These are phyloP conservation scores for Huntiella decipiens DNA, from an alignment of 2,329 filamentous ascomycete species.

Conservation along the genomic window DNA sequence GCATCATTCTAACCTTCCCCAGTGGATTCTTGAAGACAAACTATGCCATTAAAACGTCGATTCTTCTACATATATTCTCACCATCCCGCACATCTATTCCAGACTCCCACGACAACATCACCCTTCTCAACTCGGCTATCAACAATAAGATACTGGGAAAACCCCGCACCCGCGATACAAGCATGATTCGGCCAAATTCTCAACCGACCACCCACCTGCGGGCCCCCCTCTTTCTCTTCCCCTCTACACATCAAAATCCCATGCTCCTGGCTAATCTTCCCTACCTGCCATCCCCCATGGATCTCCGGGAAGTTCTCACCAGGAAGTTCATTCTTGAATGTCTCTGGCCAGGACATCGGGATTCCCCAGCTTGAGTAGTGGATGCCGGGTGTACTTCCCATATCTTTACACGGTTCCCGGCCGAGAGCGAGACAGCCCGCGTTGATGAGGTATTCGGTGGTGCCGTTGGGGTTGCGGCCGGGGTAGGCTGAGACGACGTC, in stretches of 20 bases:
- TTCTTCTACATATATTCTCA: constrained; percentile 17
- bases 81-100: constrained; percentile 54
- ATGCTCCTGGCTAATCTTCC: constrained; percentile 59
- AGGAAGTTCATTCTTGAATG: constrained; percentile 17
- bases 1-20: too few relatives aligned
- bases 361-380: constrained; percentile 54
- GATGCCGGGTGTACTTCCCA: constrained; percentile 16
- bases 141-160: constrained; percentile 55
- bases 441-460: constrained; percentile 47
- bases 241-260: constrained; percentile 46
- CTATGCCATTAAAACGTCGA: too few relatives aligned
- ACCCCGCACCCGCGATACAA: constrained; percentile 54
- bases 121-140: constrained; percentile 36
- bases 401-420: constrained; percentile 47
- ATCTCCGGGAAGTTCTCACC: constrained; percentile 24
- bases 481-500: constrained; percentile 55
- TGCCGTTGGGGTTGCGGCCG: constrained; percentile 27
- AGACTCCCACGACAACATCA: constrained; percentile 54
- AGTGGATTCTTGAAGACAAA: too few relatives aligned
- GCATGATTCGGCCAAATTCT: constrained; percentile 66
- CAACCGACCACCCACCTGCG: constrained; percentile 46
- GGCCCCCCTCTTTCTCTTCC: constrained; percentile 22
- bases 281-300: constrained; percentile 44
- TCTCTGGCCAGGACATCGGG: constrained; percentile 36
- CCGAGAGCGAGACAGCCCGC: constrained; percentile 53